Conservation (phyloP, 352 stramenopile genomes). For the Phytopythium vexans region DNA sequence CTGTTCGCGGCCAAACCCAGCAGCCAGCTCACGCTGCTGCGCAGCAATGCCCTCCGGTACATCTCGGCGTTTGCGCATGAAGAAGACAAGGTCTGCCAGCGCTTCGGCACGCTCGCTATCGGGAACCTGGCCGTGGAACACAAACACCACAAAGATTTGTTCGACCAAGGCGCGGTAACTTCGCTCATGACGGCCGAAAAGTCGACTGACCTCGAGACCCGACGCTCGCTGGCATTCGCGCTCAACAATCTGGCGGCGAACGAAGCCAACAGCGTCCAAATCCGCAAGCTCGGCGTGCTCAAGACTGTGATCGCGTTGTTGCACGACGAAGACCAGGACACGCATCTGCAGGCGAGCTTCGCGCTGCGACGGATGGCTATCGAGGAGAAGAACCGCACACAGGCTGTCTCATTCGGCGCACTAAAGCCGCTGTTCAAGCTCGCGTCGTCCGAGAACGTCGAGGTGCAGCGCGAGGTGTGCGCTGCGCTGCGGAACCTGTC, state of each 20-base stretch:
- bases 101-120: constrained; percentile 90
- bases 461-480: constrained; percentile 92
- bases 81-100: constrained; percentile 72
- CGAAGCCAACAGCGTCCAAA: constrained; percentile 84
- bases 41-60: constrained; percentile 82
- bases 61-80: constrained; percentile 87
- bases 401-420: constrained; percentile 91
- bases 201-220: constrained; percentile 87
- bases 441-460: constrained; percentile 81
- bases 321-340: constrained; percentile 90
- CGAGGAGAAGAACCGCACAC: constrained; percentile 88
- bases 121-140: constrained; percentile 89
- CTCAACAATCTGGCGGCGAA: constrained; percentile 93
- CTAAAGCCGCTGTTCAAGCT: constrained; percentile 89
- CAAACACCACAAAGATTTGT: constrained; percentile 91
- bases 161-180: constrained; percentile 89
- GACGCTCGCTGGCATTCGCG: constrained; percentile 90
- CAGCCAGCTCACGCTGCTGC: constrained; percentile 88
- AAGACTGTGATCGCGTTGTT: constrained; percentile 84
- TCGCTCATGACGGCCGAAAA: constrained; percentile 87
- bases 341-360: constrained; percentile 91
- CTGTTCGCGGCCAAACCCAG: constrained; percentile 92
- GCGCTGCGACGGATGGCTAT: constrained; percentile 90
- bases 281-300: constrained; percentile 87
- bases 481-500: constrained; percentile 91